Evolutionary conservation across 2,329 filamentous ascomycete genomes (phyloP).

Genomic region (Aspergillus calidoustus): DNA sequence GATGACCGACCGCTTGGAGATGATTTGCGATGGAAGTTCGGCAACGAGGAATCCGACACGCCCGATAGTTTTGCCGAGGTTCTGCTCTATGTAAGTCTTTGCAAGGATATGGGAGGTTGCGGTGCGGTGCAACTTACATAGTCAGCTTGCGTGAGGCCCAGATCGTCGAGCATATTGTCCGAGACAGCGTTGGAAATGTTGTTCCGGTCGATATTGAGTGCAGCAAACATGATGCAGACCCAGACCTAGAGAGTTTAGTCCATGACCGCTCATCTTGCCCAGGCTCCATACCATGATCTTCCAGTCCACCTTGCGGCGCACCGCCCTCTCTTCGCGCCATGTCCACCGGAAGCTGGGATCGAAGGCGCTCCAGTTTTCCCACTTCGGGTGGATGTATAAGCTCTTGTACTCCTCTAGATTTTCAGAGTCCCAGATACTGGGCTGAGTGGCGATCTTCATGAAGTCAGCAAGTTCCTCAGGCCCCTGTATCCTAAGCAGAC

Average conservation of each 20-base stretch:
- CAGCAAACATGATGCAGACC: slow-evolving; percentile 50
- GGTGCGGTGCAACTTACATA: slow-evolving; percentile 9
- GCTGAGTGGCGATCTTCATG: slow-evolving; percentile 39
- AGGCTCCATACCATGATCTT: not conserved
- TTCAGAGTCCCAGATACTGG: slow-evolving; percentile 37
- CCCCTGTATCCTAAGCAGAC: not conserved
- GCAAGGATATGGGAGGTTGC: not conserved
- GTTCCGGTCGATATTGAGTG: slow-evolving; percentile 30
- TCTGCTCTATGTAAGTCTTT: slow-evolving; percentile 25
- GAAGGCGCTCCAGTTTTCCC: slow-evolving; percentile 35
- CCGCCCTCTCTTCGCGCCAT: slow-evolving; percentile 26
- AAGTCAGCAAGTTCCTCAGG: not conserved
- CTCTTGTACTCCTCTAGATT: slow-evolving; percentile 41
- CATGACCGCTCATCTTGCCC: not conserved
- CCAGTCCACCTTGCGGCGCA: slow-evolving; percentile 29
- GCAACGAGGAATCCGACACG: slow-evolving; percentile 57
- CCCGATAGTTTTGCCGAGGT: slow-evolving; percentile 59
- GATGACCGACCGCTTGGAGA: slow-evolving; percentile 45
- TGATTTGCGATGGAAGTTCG: slow-evolving; percentile 62
- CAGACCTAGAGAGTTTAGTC: slow-evolving; percentile 29
- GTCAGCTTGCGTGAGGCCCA: slow-evolving; percentile 27
- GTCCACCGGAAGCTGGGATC: slow-evolving; percentile 28
- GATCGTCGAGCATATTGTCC: slow-evolving; percentile 58
- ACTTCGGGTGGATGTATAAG: slow-evolving; percentile 26
- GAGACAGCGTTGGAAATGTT: slow-evolving; percentile 51